Evolutionary conservation across 768 basidiomycete genomes (phyloP), one percentile per base, ranked within the genome.

Genomic region (Chalciporus piperatus): DNA sequence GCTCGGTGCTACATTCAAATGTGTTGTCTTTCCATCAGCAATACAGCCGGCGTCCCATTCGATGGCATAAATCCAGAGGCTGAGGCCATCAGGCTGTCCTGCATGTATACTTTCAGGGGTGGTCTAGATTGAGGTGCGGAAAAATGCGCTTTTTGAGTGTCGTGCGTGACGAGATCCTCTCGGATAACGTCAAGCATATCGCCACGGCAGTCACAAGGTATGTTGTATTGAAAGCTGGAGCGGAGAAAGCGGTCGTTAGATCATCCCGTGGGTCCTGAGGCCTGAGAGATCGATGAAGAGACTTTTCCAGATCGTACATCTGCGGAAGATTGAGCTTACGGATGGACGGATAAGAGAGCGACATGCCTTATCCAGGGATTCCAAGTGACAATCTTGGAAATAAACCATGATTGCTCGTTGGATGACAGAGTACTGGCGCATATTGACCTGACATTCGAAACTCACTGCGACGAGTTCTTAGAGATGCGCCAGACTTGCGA

Each of bases 101-200:
- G 54, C 51, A 35, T 53, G 63, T 16, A 66, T 37, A 41, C 60
- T 64, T 52, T 72, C 71, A 11, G 59, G 44, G 27, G 74, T 72
- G 72, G 52, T 74, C 72, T 20, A 74, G 41, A 52, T 71, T 70
- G 8, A 74, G 71, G 47, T 74, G 72, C 3, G 71, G 67, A 43
- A 64, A 72, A 40, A 74, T 59, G 41, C 58, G 55, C 47, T 49
- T 40, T 25, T 66, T 25, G 5, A 62, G 43, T 14, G 27, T 2
- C 9, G 12, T 22, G 22, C 14, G 17, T 72, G 45, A 47, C n/a
- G 50, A 49, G 7, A 64, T 27, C 7, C 42, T 28, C 3, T 17
- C 19, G 10, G 60, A 56, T 6, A 73, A 47, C 13, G 28, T 52
- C 38, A 46, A 41, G 39, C 58, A 55, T 45, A 72, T 60, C 27